These are phyloP conservation scores for Kwoniella europaea DNA, from an alignment of 768 basidiomycete species.

Conservation along the genomic window DNA sequence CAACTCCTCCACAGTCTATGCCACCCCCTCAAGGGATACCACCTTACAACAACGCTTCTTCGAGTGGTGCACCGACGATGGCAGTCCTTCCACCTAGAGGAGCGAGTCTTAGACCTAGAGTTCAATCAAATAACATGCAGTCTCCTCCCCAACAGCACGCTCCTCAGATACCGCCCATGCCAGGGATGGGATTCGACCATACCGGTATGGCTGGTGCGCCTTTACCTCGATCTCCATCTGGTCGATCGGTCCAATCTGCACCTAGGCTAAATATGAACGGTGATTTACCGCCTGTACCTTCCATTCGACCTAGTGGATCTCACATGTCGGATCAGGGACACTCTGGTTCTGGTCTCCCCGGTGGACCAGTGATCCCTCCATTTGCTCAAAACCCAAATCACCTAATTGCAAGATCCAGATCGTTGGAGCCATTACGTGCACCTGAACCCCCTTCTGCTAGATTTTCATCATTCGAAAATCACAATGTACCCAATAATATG, in stretches of 20 bases:
- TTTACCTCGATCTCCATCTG: slow-evolving; percentile 47
- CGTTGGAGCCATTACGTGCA: slow-evolving; percentile 56
- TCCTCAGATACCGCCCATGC: slow-evolving; percentile 22
- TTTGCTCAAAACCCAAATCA: slow-evolving; percentile 8
- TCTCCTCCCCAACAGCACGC: slow-evolving; percentile 14
- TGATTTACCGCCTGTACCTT: slow-evolving; percentile 42
- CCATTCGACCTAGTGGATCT: slow-evolving; percentile 35
- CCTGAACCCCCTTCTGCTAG: slow-evolving; percentile 49
- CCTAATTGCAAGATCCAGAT: slow-evolving; percentile 51
- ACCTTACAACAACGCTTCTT: not conserved
- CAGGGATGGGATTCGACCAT: slow-evolving; percentile 12
- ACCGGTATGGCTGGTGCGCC: slow-evolving; percentile 22
- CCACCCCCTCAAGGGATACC: slow-evolving; percentile 11
- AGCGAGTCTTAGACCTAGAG: slow-evolving; percentile 40
- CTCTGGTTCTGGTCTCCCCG: not conserved
- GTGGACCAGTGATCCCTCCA: not conserved
- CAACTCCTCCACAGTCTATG: slow-evolving; percentile 32
- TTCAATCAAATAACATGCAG: slow-evolving; percentile 20
- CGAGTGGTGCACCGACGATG: slow-evolving; percentile 20
- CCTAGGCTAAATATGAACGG: slow-evolving; percentile 29
- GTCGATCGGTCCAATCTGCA: slow-evolving; percentile 46
- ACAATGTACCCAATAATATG: slow-evolving; percentile 13
- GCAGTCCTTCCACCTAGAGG: slow-evolving; percentile 46
- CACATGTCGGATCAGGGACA: slow-evolving; percentile 39
- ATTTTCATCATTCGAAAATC: slow-evolving; percentile 46